Evolutionary conservation across 306 rosid species (phyloP).

Genomic region (Quercus ilex): DNA sequence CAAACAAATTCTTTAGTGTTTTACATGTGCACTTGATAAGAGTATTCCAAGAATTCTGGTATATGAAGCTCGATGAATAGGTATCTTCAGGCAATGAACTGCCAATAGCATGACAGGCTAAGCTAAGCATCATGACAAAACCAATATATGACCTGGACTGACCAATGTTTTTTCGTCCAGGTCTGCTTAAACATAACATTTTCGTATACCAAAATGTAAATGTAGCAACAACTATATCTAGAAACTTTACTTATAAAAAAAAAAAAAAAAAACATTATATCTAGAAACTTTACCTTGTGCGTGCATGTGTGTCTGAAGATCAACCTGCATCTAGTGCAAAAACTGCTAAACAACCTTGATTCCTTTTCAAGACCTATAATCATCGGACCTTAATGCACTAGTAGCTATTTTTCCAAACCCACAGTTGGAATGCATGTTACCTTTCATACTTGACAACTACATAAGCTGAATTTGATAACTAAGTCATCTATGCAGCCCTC

Average conservation of each 20-base stretch:
- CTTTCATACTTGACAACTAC: not conserved
- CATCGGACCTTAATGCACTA: not conserved
- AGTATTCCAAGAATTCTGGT: slow-evolving; percentile 10
- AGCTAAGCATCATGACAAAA: not conserved
- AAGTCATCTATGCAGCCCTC: not conserved
- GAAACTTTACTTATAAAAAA: not conserved
- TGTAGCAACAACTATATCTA: not conserved
- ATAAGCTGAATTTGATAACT: not conserved
- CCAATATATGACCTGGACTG: not conserved
- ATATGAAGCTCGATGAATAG: not conserved
- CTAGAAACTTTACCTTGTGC: too few relatives aligned
- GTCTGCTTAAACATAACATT: not conserved
- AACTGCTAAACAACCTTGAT: not conserved
- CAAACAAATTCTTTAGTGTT: slow-evolving; percentile 16
- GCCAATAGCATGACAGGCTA: not conserved
- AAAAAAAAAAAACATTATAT: not conserved
- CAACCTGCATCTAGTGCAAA: not conserved
- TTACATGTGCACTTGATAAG: not conserved
- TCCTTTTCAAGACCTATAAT: not conserved
- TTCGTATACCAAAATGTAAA: not conserved
- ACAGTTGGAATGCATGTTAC: not conserved
- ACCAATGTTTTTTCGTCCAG: not conserved
- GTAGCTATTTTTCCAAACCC: not conserved
- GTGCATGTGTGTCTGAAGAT: not conserved
- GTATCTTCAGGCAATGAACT: not conserved